A percentile compares a stretch with the other conserved stretches of the same genome.
These are phyloP conservation scores for Blastocystis sp. DNA, from an alignment of 352 stramenopile species.

Conservation along the genomic window DNA sequence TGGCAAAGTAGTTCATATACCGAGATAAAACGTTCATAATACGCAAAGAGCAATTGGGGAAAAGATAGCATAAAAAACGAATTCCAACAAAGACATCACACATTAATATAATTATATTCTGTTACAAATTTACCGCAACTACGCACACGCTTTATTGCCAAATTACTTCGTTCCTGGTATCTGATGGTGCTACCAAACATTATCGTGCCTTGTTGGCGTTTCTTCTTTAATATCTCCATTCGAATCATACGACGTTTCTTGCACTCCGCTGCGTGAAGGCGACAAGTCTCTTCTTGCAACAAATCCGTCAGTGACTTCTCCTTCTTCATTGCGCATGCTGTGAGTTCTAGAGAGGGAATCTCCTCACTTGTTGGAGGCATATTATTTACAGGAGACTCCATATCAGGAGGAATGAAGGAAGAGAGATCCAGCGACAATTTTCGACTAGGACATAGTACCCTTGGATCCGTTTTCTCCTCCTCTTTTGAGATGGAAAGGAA, in stretches of 20 bases:
- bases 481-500: background rate
- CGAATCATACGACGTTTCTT: background rate
- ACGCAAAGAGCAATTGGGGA: too few species aligned
- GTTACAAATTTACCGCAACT: background rate
- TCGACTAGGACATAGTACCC: background rate
- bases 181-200: background rate
- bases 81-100: background rate
- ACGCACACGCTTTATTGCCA: background rate
- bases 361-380: background rate
- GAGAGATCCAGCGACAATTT: slow-evolving; percentile 6
- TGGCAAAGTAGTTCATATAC: too few species aligned
- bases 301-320: background rate
- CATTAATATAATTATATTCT: slow-evolving; percentile 41
- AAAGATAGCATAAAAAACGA: background rate
- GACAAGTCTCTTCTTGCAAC: background rate
- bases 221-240: slow-evolving; percentile 9
- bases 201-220: slow-evolving; percentile 13
- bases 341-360: background rate
- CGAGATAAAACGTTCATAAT: too few species aligned
- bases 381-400: slow-evolving; percentile 6
- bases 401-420: background rate
- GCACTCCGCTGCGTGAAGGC: background rate
- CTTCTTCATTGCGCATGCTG: background rate
- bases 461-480: background rate
- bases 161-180: slow-evolving; percentile 1